These are phyloP conservation scores for Fusarium sp. DNA, from an alignment of 2,329 filamentous ascomycete genomes.

Conservation along the genomic window DNA sequence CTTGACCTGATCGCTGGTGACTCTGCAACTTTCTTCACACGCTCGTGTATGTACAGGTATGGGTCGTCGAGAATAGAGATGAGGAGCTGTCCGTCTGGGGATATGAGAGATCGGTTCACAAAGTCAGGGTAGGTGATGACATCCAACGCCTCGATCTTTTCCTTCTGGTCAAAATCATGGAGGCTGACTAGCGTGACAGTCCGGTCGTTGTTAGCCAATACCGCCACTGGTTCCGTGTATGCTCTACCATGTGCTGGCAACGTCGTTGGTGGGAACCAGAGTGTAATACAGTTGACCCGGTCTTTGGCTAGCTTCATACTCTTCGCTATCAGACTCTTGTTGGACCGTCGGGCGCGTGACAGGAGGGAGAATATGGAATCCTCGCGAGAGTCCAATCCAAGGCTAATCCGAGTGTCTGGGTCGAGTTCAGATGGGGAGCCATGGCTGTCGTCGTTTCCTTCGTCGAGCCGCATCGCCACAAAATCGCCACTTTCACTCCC, in stretches of 20 bases:
- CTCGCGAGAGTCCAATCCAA: conserved; percentile 54
- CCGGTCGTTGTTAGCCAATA: conserved; percentile 92
- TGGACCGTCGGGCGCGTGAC: conserved; percentile 57
- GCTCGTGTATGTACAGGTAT: conserved; percentile 85
- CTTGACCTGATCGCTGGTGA: conserved; percentile 40
- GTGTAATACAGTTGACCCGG: conserved; percentile 76
- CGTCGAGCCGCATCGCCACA: conserved; percentile 78
- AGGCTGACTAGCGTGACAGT: conserved; percentile 89
- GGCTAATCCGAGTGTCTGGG: conserved; percentile 53
- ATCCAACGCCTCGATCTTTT: conserved; percentile 72
- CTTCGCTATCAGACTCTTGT: conserved; percentile 64
- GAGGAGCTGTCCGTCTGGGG: conserved; percentile 85
- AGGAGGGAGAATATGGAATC: conserved; percentile 56
- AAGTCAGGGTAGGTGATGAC: conserved; percentile 83
- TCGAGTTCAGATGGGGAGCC: conserved; percentile 52
- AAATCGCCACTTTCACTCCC: conserved; percentile 93
- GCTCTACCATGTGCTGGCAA: conserved; percentile 53
- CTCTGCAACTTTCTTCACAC: conserved; percentile 59
- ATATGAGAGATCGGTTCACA: conserved; percentile 95
- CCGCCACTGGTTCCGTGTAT: conserved; percentile 72
- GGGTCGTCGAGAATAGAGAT: conserved; percentile 91
- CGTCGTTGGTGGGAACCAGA: conserved; percentile 69
- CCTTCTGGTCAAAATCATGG: conserved; percentile 66
- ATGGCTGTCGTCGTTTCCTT: conserved; percentile 52
- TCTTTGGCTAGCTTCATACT: conserved; percentile 71